Evolutionary conservation across 1,139 yeast genomes (phyloP).

Genomic region (Geotrichum candidum): DNA sequence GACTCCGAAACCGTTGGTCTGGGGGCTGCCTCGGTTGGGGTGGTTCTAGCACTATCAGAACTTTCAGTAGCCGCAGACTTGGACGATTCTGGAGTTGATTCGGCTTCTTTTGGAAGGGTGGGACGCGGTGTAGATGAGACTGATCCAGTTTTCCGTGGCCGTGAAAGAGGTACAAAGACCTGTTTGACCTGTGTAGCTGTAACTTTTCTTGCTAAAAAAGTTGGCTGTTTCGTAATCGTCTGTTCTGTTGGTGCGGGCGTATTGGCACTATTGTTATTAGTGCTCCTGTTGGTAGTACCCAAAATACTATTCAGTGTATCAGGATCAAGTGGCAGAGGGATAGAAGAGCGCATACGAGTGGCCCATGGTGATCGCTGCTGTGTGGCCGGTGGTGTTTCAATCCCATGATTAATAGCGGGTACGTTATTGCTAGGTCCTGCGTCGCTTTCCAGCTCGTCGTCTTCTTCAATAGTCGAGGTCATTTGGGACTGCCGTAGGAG

Average conservation of each 20-base stretch:
- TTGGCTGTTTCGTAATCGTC: constrained; percentile 2
- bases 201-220: constrained; percentile 3
- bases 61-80: background rate
- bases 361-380: constrained; percentile 9
- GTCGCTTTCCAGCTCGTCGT: constrained; percentile 1
- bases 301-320: constrained; percentile 6
- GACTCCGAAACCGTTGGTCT: background rate
- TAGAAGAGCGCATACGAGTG: constrained; percentile 16
- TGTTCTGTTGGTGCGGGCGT: background rate
- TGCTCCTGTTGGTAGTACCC: constrained; percentile 1
- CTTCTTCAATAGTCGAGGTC: constrained; percentile 15
- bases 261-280: no score
- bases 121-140: background rate
- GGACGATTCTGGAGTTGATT: background rate
- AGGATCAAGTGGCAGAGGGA: constrained; percentile 12
- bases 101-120: background rate
- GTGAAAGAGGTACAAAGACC: constrained; percentile 11
- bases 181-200: constrained; percentile 4
- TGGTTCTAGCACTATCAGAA: background rate
- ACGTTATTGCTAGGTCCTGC: background rate
- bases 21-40: background rate
- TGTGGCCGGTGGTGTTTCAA: constrained; percentile 7
- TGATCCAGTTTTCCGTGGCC: constrained; percentile 5
- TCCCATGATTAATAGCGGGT: background rate
- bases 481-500: constrained; percentile 13